A percentile compares a stretch with the other conserved stretches of the same genome.
These are phyloP conservation scores for Cutaneotrichosporon arboriforme DNA, from an alignment of 1,284 basidiomycete species.

Conservation along the genomic window DNA sequence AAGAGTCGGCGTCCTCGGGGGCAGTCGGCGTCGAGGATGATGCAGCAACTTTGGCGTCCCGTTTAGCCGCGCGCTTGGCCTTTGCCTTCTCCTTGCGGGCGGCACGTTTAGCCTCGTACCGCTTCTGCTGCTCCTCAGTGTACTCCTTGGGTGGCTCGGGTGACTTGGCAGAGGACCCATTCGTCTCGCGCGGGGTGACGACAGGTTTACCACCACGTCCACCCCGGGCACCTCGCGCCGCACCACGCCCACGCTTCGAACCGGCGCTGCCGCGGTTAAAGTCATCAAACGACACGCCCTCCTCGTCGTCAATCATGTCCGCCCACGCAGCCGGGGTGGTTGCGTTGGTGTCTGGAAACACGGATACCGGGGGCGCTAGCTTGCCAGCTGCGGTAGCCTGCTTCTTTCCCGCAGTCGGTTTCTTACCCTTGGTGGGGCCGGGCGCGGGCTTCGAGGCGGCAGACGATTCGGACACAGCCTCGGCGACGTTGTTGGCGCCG, in stretches of 20 bases:
- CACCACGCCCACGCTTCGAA: constrained; percentile 1
- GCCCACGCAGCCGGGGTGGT: constrained; percentile 32
- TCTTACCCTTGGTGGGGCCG: background rate
- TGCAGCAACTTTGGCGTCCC: constrained; percentile 14
- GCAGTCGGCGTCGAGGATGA: background rate
- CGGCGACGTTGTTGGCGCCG: background rate
- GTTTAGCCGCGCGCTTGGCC: constrained; percentile 31
- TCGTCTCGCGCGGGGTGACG: constrained; percentile 16
- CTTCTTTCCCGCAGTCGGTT: background rate
- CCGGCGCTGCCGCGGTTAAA: constrained; percentile 16
- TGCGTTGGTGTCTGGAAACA: constrained; percentile 25
- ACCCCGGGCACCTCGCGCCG: background rate
- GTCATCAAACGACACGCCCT: constrained; percentile 27
- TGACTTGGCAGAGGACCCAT: background rate
- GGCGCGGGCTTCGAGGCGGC: background rate
- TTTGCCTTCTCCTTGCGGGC: constrained; percentile 31
- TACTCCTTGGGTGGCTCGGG: constrained; percentile 12
- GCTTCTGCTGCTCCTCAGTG: constrained; percentile 29
- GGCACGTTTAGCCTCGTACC: constrained; percentile 23
- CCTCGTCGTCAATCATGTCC: constrained; percentile 12
- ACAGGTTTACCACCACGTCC: constrained; percentile 10
- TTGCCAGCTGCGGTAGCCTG: background rate
- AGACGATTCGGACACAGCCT: background rate
- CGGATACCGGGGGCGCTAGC: background rate
- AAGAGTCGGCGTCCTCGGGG: constrained; percentile 4